Percentiles rank a stretch among this genome's conserved stretches.
These are phyloP conservation scores for Nicotiana knightiana DNA, from an alignment of 257 asterid species.

Conservation along the genomic window DNA sequence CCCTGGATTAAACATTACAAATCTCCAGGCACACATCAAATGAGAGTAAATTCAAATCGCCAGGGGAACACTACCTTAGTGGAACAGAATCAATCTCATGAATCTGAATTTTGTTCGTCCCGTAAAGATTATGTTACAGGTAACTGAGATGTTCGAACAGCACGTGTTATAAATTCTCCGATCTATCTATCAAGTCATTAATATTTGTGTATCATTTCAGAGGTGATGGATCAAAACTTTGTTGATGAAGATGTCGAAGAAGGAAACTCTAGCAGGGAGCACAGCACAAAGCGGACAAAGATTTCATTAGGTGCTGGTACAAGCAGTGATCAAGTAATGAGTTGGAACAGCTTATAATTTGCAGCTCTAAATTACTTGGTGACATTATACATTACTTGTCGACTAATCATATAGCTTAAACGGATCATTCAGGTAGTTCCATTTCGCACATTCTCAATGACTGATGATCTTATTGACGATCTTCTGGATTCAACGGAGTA, in stretches of 20 bases:
- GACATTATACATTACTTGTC: background rate
- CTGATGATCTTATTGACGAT: constrained; percentile 14
- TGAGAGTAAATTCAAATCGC: constrained; percentile 20
- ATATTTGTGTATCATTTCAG: constrained; percentile 22
- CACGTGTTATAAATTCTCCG: background rate
- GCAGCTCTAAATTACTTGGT: background rate
- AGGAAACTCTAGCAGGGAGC: constrained; percentile 21
- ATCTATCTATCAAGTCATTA: background rate
- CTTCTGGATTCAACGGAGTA: constrained; percentile 17
- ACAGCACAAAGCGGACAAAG: constrained; percentile 25
- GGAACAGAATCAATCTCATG: background rate
- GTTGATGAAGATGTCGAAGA: constrained; percentile 42
- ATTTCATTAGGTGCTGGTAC: constrained; percentile 14
- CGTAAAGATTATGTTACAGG: constrained; percentile 41
- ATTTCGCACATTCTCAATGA: constrained; percentile 9
- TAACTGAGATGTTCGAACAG: constrained; percentile 10
- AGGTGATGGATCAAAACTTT: constrained; percentile 61
- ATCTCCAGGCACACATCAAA: constrained; percentile 24
- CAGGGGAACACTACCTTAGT: constrained; percentile 12
- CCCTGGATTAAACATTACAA: constrained; percentile 54
- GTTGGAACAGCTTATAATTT: background rate
- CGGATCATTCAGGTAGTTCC: constrained; percentile 40
- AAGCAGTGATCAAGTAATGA: constrained; percentile 39
- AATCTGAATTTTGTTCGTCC: constrained; percentile 11
- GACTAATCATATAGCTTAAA: background rate